These are phyloP conservation scores for Biscogniauxia sp. DNA, from an alignment of 2,329 filamentous ascomycete species.

Conservation along the genomic window DNA sequence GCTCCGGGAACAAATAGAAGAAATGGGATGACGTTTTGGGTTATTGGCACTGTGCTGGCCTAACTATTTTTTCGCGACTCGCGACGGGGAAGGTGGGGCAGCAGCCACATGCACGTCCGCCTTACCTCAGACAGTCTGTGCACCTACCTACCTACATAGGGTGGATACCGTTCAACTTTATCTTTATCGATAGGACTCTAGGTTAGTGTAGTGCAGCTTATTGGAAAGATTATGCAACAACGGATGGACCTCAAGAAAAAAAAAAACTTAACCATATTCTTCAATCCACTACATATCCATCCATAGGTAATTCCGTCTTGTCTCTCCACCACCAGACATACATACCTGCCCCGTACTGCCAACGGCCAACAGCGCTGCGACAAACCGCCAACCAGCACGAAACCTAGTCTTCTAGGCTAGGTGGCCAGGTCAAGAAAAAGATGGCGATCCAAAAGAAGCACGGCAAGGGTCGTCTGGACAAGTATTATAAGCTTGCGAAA, in stretches of 20 bases:
- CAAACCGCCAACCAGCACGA: neutral
- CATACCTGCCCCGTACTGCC: neutral
- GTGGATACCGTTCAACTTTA: no score
- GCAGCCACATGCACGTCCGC: neutral
- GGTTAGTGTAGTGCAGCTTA: no score
- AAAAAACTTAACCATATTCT: no score
- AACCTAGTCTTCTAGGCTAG: conserved; percentile 2
- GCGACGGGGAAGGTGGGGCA: neutral
- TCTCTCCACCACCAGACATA: neutral
- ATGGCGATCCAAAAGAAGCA: conserved; percentile 99
- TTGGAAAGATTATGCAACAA: no score
- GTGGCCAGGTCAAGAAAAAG: conserved; percentile 10
- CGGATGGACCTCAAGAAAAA: no score
- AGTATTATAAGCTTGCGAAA: conserved; percentile 60
- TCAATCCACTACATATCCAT: no score
- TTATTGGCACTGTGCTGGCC: neutral
- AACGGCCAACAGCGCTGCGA: neutral
- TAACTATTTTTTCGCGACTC: neutral
- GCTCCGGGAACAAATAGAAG: neutral
- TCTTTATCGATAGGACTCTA: no score
- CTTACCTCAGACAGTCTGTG: no score
- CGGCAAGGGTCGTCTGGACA: conserved; percentile 77
- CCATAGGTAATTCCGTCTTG: no score
- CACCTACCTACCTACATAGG: no score
- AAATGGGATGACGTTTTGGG: neutral